These are phyloP conservation scores for Venturia aucupariae DNA, from an alignment of 2,329 filamentous ascomycete genomes.

Conservation along the genomic window DNA sequence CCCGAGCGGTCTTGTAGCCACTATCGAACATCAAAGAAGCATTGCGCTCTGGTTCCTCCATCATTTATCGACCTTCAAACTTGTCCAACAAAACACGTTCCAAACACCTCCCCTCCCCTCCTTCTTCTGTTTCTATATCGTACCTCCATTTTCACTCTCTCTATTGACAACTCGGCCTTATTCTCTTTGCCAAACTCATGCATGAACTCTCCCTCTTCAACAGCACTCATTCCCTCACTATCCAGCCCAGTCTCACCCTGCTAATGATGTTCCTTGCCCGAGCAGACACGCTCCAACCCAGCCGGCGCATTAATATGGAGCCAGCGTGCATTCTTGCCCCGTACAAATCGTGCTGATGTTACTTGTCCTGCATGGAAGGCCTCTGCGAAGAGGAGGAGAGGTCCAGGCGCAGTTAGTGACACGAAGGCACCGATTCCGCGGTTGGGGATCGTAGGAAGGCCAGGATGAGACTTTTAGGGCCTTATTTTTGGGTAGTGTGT, in stretches of 20 bases:
- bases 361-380: not conserved
- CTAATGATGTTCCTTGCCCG: not conserved
- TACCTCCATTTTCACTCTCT: not conserved
- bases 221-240: not conserved
- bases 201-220: not conserved
- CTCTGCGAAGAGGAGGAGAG: constrained; percentile 3
- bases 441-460: not conserved
- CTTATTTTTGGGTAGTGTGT: not conserved
- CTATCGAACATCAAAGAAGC: not conserved
- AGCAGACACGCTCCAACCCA: not conserved
- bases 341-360: not conserved
- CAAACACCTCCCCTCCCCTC: not conserved
- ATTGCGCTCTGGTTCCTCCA: not conserved
- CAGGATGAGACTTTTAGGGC: not conserved
- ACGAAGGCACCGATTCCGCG: not conserved
- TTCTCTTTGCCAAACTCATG: not conserved
- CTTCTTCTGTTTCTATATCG: not conserved
- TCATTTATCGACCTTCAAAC: not conserved
- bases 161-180: not conserved
- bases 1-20: not conserved
- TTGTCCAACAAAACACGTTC: not conserved
- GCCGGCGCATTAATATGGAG: not conserved
- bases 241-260: not conserved
- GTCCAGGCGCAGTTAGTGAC: not conserved
- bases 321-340: not conserved